Base-by-base conservation (phyloP, 257 asterid genomes). In the Datura wrightii region DNA sequence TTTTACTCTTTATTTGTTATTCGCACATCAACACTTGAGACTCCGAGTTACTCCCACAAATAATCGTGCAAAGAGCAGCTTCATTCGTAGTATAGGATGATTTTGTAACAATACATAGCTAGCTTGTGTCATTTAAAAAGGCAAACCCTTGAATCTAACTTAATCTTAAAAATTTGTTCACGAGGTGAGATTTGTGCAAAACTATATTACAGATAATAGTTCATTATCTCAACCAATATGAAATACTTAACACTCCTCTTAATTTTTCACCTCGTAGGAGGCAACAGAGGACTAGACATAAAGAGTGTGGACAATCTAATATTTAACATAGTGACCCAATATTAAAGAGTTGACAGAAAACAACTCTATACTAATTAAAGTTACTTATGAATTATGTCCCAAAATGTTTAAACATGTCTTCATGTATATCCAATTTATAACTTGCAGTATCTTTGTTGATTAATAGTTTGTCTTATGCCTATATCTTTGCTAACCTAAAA, bases 361-460 rank as follows among this genome's bases (percentile, higher is more conserved):
- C 44, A 74, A 48, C 58, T n/a, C 34, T 72, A 18, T 67, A 74
- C 81, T 48, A 11, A 48, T 74, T 48, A 11, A 74, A 48, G 81
- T 48, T 13, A 74, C 4, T 74, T 24, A 31, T 48, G 60, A 74
- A 2, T 74, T 24, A 31, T 74, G 60, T 48, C 60, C 59, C 60
- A 50, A 74, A 74, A 74, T 48, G 81, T 48, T 48, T 48, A 74
- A 50, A 74, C 60, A 48, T 74, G 81, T 74, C 41, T 74, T 74
- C 44, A 11, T 48, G 60, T 48, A 31, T 10, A 74, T 14, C 10
- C 56, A 72, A 72, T 44, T 5, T 6, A 16, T 70, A 1, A 46
- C 16, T 10, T 6, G 2, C 80, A 19, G 56, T 46, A 72, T 44
- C 56, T 72, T n/a, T 72, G 58, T 24, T 74, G 60, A 74, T 54